Evolutionary conservation across 2,329 filamentous ascomycete species (phyloP), one percentile per base, ranked within the genome.

Genomic region (Fusarium pseudonygamai): DNA sequence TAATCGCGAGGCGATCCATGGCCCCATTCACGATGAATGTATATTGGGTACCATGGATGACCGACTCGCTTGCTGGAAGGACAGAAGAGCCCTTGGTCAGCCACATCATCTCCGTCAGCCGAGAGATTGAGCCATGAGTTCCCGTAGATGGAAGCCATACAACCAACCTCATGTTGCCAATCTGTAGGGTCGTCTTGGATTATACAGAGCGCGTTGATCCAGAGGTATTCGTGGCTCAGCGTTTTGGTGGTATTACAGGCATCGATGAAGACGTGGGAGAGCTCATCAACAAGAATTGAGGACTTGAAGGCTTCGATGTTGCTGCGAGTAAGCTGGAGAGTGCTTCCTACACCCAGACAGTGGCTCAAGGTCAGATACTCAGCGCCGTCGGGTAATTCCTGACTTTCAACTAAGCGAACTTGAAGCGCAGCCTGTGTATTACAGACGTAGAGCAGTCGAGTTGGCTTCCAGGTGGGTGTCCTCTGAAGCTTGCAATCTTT

Each of bases 141-240:
- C 11, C 53, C 58, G 8, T 71, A 73, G 0, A 52, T 32, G 0
- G 42, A 60, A 30, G 61, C 39, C 64, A 75, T 67, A 3, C 45
- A 15, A 4, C 40, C 26, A 2, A 63, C 37, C 37, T 75, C 72
- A 2, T 45, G 30, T 2, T 34, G 37, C 65, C 69, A 73, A 32
- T 75, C 72, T 14, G 56, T 14, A 3, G 46, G 28, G 22, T 73
- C 60, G 24, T 73, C 69, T 46, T 76, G 71, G 3, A 73, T 37
- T n/a, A 76, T 68, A 22, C 72, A 75, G 6, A 75, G 55, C 1
- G 67, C 40, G 28, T 68, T 61, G 9, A 75, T 67, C 74, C 72
- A 76, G 26, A 76, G 46, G 10, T 70, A 76, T 24, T 53, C 13
- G 10, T 63, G 37, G 1, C 49, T 61, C 5, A 76, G 59, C 3